Evolutionary conservation across 805 yeast genomes (phyloP).

Genomic region (Spencermartinsiella europaea): DNA sequence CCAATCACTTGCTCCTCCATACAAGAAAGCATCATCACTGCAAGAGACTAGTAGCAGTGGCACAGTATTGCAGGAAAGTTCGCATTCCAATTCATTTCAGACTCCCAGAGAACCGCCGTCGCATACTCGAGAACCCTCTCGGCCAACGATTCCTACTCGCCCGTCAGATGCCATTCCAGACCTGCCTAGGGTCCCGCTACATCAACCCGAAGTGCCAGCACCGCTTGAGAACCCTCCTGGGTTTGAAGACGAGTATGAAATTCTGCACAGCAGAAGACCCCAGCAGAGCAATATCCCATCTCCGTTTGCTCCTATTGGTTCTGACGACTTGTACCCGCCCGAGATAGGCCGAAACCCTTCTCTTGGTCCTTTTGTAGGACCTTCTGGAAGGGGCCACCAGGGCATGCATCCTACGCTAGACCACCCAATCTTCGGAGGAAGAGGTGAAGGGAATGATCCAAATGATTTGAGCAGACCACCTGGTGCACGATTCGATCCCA

Average conservation of each 20-base stretch:
- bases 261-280: constrained; percentile 15
- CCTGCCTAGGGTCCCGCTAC: constrained; percentile 1
- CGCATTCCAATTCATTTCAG: too few relatives aligned
- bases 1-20: not conserved
- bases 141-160: too few relatives aligned
- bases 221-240: constrained; percentile 34
- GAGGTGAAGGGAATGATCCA: constrained; percentile 15
- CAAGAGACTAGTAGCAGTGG: too few relatives aligned
- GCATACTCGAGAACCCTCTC: not conserved
- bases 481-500: constrained; percentile 39
- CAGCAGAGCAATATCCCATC: constrained; percentile 12
- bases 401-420: constrained; percentile 33
- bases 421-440: constrained; percentile 27
- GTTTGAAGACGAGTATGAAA: constrained; percentile 41
- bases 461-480: constrained; percentile 30
- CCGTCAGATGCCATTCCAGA: not conserved
- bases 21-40: not conserved
- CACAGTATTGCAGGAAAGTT: not conserved
- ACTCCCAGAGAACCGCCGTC: not conserved
- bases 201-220: constrained; percentile 9
- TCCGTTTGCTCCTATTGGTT: constrained; percentile 31
- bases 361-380: constrained; percentile 26
- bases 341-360: constrained; percentile 35
- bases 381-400: constrained; percentile 15
- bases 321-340: constrained; percentile 36